These are phyloP conservation scores for Teunomyces gatunensis DNA, from an alignment of 805 yeast species.

Conservation along the genomic window DNA sequence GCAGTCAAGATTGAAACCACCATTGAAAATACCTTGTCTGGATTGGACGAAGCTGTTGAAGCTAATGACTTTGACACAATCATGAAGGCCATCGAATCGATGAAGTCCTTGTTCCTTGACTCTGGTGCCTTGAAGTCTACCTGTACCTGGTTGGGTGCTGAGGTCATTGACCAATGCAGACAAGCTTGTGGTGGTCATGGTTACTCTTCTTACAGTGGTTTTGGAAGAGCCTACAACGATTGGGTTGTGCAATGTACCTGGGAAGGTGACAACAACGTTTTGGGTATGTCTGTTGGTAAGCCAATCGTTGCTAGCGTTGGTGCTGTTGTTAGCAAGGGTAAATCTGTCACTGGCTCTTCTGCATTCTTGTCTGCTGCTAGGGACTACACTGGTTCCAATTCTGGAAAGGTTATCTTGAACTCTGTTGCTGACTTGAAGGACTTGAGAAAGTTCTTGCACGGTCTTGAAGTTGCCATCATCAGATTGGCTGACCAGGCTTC, in stretches of 20 bases:
- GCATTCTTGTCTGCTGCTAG: conserved; percentile 37
- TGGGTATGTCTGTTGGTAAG: conserved; percentile 82
- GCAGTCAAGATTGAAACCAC: conserved; percentile 58
- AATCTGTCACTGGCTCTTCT: conserved; percentile 46
- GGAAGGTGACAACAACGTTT: conserved; percentile 95
- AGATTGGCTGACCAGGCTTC: conserved; percentile 35
- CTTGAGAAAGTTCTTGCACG: conserved; percentile 29
- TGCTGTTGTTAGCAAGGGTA: conserved; percentile 34
- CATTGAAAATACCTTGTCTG: conserved; percentile 48
- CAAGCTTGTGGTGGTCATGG: conserved; percentile 98
- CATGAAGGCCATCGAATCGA: conserved; percentile 49
- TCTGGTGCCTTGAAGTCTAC: conserved; percentile 89
- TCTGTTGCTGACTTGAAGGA: conserved; percentile 25
- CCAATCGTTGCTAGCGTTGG: conserved; percentile 57
- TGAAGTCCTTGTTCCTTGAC: conserved; percentile 77
- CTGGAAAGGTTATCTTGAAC: conserved; percentile 24
- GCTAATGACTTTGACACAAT: conserved; percentile 48
- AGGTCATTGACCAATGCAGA: conserved; percentile 81
- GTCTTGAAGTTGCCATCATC: conserved; percentile 38
- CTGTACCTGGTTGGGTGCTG: conserved; percentile 81
- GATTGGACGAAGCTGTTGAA: conserved; percentile 53
- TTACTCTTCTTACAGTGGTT: conserved; percentile 87
- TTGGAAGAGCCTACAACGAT: conserved; percentile 84
- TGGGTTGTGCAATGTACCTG: conserved; percentile 99
- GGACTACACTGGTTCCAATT: conserved; percentile 18